phyloP scores from a whole-genome alignment of 306 rosid species.

The Dryas drummondii region DNA sequence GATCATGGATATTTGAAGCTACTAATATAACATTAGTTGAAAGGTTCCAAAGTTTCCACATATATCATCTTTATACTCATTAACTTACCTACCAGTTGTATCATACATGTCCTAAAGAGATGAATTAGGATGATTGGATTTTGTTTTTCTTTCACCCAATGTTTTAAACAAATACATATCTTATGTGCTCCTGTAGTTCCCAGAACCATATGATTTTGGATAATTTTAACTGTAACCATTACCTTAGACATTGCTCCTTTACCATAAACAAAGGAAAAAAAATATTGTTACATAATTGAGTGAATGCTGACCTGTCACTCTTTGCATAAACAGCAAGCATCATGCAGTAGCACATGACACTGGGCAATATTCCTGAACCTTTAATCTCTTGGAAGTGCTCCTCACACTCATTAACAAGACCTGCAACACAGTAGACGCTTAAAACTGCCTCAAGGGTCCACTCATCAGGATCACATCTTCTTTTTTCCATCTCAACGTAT shows the following conservation, averaged over 20 bases:
- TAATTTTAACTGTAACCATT: neutral
- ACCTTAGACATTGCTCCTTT: slow-evolving; percentile 16
- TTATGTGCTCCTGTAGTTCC: neutral
- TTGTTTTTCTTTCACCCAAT: neutral
- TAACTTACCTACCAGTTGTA: neutral
- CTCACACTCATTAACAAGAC: slow-evolving; percentile 83
- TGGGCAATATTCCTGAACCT: slow-evolving; percentile 71
- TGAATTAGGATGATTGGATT: neutral
- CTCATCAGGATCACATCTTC: slow-evolving; percentile 73
- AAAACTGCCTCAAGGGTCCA: slow-evolving; percentile 78
- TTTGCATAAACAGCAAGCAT: slow-evolving; percentile 90
- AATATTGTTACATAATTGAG: neutral
- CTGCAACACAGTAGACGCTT: slow-evolving; percentile 77
- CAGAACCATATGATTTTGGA: neutral
- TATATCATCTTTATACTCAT: neutral
- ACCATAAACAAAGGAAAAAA: slow-evolving; percentile 13
- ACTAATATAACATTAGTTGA: neutral
- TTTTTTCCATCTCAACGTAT: slow-evolving; percentile 74
- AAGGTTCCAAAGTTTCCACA: neutral
- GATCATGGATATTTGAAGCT: neutral
- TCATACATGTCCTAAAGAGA: neutral
- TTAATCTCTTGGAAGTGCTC: slow-evolving; percentile 92
- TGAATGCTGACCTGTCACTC: slow-evolving; percentile 64
- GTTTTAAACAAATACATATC: neutral
- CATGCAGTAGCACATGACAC: slow-evolving; percentile 94